Conservation (phyloP, 352 stramenopile genomes). For the Phytophthora agathidicida region DNA sequence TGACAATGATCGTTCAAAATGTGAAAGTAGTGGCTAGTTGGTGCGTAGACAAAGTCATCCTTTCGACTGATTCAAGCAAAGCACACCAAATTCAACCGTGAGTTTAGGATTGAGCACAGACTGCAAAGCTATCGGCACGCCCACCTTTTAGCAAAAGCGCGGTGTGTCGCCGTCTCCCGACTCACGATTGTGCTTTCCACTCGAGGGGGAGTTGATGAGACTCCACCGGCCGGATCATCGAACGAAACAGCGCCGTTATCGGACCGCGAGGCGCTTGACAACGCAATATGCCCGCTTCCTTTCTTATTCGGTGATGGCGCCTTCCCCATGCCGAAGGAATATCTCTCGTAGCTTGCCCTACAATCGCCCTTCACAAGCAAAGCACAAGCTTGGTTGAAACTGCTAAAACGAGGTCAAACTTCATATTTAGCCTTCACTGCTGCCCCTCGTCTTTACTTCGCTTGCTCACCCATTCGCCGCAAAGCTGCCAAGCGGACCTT, state of each 20-base stretch:
- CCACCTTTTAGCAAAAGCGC: conserved; percentile 73
- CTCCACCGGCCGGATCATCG: conserved; percentile 26
- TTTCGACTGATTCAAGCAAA: conserved; percentile 54
- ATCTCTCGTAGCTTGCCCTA: background rate
- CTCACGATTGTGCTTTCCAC: conserved; percentile 76
- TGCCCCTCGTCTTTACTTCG: conserved; percentile 20
- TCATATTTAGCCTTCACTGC: conserved; percentile 33
- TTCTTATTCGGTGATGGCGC: conserved; percentile 42
- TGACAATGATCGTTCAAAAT: conserved; percentile 79
- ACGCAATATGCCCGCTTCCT: conserved; percentile 17
- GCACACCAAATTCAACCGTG: conserved; percentile 1
- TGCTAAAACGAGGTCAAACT: conserved; percentile 12
- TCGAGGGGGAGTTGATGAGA: conserved; percentile 5
- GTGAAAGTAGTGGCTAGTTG: conserved; percentile 64
- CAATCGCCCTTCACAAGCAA: conserved; percentile 9
- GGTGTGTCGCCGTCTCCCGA: conserved; percentile 74
- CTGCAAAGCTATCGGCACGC: background rate
- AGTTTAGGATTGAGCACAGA: background rate
- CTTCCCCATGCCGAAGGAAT: conserved; percentile 40
- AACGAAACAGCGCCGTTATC: conserved; percentile 23
- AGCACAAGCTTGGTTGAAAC: conserved; percentile 22
- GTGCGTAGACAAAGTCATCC: conserved; percentile 70
- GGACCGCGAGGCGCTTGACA: conserved; percentile 9
- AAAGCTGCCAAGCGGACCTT: conserved; percentile 70
- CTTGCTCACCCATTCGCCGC: conserved; percentile 45